Percentiles rank a stretch among this genome's conserved stretches.
Evolutionary conservation across 2,329 filamentous ascomycete genomes (phyloP).

Genomic region (Claviceps sp.): DNA sequence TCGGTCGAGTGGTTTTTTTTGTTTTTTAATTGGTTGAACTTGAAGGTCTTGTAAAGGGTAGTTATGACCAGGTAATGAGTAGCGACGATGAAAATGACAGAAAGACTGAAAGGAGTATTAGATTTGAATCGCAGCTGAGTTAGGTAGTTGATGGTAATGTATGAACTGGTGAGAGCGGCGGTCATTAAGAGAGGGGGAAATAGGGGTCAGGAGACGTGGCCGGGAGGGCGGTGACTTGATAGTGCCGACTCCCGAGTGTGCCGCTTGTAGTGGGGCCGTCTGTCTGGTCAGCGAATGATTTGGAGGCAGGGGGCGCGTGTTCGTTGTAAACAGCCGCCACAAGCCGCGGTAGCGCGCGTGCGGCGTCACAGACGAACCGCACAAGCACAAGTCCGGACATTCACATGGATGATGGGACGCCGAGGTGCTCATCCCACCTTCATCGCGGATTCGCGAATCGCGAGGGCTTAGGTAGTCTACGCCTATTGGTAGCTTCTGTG

Average conservation of each 20-base stretch:
- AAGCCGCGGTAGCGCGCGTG: too few relatives aligned
- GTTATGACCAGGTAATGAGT: background rate
- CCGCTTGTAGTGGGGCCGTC: background rate
- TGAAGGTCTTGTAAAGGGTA: background rate
- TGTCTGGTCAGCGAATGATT: too few relatives aligned
- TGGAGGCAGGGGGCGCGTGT: too few relatives aligned
- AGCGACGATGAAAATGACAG: background rate
- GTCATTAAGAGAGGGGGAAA: background rate
- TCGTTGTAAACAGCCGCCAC: too few relatives aligned
- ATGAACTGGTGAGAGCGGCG: background rate
- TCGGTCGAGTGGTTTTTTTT: constrained; percentile 19
- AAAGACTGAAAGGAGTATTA: background rate
- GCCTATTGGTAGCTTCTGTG: too few relatives aligned
- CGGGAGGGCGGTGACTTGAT: constrained; percentile 1
- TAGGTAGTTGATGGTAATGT: background rate
- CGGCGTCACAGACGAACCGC: too few relatives aligned
- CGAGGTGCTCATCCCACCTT: too few relatives aligned
- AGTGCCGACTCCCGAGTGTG: background rate
- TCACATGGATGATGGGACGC: too few relatives aligned
- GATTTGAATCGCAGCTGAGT: background rate
- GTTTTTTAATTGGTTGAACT: constrained; percentile 3
- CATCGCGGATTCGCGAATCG: too few relatives aligned
- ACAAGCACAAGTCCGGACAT: too few relatives aligned
- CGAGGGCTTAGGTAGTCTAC: too few relatives aligned
- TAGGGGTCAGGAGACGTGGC: background rate